Conservation (phyloP, 2,329 filamentous ascomycete genomes). For the Zymoseptoria tritici region DNA sequence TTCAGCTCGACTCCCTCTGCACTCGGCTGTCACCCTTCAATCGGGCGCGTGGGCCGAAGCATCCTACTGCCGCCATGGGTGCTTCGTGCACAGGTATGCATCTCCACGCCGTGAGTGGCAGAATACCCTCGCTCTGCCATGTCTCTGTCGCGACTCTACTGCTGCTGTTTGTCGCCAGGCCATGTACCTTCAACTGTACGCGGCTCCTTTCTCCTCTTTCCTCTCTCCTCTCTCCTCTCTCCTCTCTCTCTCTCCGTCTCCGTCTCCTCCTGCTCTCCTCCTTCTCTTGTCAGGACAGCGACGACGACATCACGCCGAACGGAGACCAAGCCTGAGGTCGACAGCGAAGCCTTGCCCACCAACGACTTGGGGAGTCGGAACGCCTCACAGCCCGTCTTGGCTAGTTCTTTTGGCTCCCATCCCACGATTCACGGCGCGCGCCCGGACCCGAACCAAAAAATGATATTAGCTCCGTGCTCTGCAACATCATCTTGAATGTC, state of each 20-base stretch:
- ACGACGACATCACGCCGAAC: background rate
- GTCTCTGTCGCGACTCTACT: background rate
- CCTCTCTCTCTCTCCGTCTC: background rate
- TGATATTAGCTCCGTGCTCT: background rate
- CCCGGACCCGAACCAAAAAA: background rate
- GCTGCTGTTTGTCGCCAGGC: background rate
- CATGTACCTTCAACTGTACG: background rate
- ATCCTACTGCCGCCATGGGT: background rate
- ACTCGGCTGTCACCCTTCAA: too few species aligned
- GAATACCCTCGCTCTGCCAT: background rate
- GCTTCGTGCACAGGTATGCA: background rate
- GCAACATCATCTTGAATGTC: background rate
- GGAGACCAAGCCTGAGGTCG: background rate
- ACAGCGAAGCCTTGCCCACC: too few species aligned
- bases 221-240: background rate
- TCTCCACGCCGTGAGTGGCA: background rate
- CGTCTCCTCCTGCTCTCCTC: background rate
- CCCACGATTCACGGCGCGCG: background rate
- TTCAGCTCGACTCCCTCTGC: background rate
- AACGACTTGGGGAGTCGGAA: too few species aligned
- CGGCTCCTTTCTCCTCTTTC: background rate
- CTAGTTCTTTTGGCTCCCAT: too few species aligned
- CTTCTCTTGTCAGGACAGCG: background rate
- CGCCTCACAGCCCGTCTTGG: too few species aligned
- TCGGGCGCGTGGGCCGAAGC: background rate